Evolutionary conservation across 1,139 yeast species (phyloP), one percentile per base, ranked within the genome.

Genomic region (Sugiyamaella japonica): DNA sequence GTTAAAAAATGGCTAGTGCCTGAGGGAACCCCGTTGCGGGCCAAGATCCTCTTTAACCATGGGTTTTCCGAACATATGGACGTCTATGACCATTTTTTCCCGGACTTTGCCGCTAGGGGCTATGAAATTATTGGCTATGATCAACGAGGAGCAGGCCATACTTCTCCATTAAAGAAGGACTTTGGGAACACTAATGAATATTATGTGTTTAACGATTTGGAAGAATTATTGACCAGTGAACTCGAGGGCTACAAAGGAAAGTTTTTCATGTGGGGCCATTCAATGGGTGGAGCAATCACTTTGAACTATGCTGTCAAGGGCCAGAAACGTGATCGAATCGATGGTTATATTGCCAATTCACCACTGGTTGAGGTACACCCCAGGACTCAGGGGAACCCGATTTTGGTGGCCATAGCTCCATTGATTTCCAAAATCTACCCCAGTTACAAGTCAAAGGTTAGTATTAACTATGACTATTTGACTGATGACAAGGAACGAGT

Each of bases 221-320:
- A 89, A 62, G 79, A 76, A 62, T 78, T 91, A 65, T 73, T 85
- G 59, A 75, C 56, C 13, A 53, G 32, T 53, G 54, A 52, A 66
- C 8, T 39, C 7, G 76, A 75, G 47, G 83, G 82, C 50, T 61
- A 61, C 51, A 57, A 57, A 7, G 72, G 70, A 25, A 65, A 60
- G 60, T 66, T 89, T 42, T 80, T 77, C 64, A 67, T 93, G 60
- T 76, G 82, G 72, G 97, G 97, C 1, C 96, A 88, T 66, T 88
- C 96, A n/a, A 90, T 93, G 97, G 99, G 99, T 48, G 97, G 97
- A 17, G 96, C 88, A 0, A 84, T 89, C 52, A 75, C 76, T 0
- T 75, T 90, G 59, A 88, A 85, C 70, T 91, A 91, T 69, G 88
- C 84, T 13, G 78, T 85, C 52, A 73, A 74, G 47, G 97, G 97